phyloP scores from a whole-genome alignment of 2,329 filamentous ascomycete species.

The Drechslerella dactyloides region DNA sequence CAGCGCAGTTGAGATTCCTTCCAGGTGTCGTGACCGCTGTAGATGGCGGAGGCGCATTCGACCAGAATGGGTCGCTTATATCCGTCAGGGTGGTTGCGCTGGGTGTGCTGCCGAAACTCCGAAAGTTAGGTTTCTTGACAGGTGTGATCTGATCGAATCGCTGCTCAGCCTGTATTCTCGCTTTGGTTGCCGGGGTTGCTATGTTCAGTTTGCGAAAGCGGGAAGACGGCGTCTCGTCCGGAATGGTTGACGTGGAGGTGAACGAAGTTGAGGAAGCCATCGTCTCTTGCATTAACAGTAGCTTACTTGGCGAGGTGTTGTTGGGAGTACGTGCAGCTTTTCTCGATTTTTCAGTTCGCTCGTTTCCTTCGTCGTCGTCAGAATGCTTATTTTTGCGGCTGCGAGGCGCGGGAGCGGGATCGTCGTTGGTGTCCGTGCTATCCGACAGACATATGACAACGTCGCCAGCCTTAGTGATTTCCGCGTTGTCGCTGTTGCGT shows the following conservation, averaged over 20 bases:
- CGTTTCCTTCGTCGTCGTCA: not conserved
- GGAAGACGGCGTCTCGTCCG: slow-evolving; percentile 2
- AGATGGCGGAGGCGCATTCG: not conserved
- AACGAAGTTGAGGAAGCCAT: slow-evolving; percentile 3
- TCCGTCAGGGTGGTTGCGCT: not conserved
- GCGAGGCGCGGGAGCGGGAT: not conserved
- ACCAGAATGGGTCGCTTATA: not conserved
- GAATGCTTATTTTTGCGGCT: not conserved
- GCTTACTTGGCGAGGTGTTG: slow-evolving; percentile 36
- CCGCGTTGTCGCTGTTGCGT: slow-evolving; percentile 11
- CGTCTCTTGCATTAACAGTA: slow-evolving; percentile 2
- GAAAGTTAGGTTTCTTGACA: slow-evolving; percentile 6
- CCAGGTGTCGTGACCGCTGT: not conserved
- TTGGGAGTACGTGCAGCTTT: slow-evolving; percentile 24
- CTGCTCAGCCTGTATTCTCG: not conserved
- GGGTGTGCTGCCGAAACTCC: not conserved
- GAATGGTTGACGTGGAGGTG: slow-evolving; percentile 12
- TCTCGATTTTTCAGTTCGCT: slow-evolving; percentile 1
- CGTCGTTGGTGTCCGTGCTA: slow-evolving; percentile 1
- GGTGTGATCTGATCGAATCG: slow-evolving; percentile 4
- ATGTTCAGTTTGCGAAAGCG: not conserved
- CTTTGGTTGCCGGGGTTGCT: not conserved
- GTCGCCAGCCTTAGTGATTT: slow-evolving; percentile 12
- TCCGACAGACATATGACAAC: slow-evolving; percentile 12
- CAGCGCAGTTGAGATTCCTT: not conserved